Conservation (phyloP, 768 basidiomycete genomes). For the Hirschioporus abietinus region DNA sequence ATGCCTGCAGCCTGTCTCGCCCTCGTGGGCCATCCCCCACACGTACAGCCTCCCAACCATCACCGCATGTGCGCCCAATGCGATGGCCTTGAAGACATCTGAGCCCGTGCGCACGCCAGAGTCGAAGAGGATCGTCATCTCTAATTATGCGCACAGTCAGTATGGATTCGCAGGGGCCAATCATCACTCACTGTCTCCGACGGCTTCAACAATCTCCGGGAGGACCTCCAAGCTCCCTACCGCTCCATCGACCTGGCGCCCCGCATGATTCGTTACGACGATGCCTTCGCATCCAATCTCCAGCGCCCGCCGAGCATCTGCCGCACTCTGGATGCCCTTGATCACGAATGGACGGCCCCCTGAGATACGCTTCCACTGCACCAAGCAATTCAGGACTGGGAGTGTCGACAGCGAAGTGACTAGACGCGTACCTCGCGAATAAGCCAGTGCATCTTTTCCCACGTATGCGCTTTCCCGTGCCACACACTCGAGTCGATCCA, state of each 20-base stretch:
- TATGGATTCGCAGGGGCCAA: neutral
- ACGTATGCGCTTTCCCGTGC: constrained; percentile 48
- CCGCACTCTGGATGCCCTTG: constrained; percentile 47
- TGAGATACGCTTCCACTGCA: constrained; percentile 42
- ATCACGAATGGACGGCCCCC: constrained; percentile 44
- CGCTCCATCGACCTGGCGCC: constrained; percentile 53
- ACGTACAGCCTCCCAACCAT: constrained; percentile 44
- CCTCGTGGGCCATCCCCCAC: constrained; percentile 49
- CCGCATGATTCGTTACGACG: constrained; percentile 52
- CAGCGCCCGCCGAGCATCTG: constrained; percentile 42
- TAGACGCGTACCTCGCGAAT: constrained; percentile 32
- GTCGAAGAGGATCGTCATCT: constrained; percentile 48
- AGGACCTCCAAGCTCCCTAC: constrained; percentile 45
- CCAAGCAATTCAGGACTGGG: neutral
- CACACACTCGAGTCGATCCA: constrained; percentile 45
- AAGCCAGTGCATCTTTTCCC: constrained; percentile 47
- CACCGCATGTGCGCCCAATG: constrained; percentile 49
- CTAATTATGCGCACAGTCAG: constrained; percentile 16
- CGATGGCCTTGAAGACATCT: constrained; percentile 53
- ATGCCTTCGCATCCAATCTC: constrained; percentile 47
- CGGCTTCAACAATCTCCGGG: constrained; percentile 45
- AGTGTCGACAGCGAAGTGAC: neutral
- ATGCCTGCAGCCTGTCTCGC: constrained; percentile 46
- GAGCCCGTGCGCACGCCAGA: constrained; percentile 46
- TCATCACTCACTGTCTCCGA: constrained; percentile 37